A percentile compares a stretch with the other conserved stretches of the same genome.
Conservation (phyloP, 2,329 filamentous ascomycete genomes). For the Fusarium annulatum region DNA sequence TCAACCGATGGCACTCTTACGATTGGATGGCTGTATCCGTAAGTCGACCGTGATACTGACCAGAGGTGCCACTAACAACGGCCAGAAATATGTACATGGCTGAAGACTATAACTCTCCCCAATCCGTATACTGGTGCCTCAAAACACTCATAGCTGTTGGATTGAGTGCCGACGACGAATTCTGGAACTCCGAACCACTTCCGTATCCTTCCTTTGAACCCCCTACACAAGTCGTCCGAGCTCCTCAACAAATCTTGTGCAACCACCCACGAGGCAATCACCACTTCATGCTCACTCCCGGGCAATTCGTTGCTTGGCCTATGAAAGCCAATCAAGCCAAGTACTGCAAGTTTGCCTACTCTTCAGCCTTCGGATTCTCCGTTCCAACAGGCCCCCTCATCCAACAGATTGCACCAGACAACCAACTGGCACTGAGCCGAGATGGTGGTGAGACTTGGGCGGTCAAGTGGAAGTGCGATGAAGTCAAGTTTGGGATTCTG, state of each 20-base stretch:
- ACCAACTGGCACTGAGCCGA: slow-evolving; percentile 44
- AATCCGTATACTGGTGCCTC: slow-evolving; percentile 65
- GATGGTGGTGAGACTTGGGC: slow-evolving; percentile 49
- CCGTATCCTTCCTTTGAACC: slow-evolving; percentile 31
- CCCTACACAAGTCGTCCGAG: slow-evolving; percentile 13
- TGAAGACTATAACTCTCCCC: slow-evolving; percentile 68
- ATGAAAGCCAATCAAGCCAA: slow-evolving; percentile 57
- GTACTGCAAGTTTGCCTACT: slow-evolving; percentile 62
- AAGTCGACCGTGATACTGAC: rapidly evolving
- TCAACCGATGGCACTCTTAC: slow-evolving; percentile 60
- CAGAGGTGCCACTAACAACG: background rate
- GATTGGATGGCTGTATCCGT: slow-evolving; percentile 54
- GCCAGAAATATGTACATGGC: slow-evolving; percentile 62
- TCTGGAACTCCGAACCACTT: slow-evolving; percentile 58
- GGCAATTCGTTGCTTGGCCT: slow-evolving; percentile 53
- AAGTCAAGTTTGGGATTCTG: background rate
- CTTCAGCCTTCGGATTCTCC: slow-evolving; percentile 59
- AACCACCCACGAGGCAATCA: slow-evolving; percentile 49
- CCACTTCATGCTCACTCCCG: slow-evolving; percentile 56
- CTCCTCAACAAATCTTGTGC: slow-evolving; percentile 59
- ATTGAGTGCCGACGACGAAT: slow-evolving; percentile 51
- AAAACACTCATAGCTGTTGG: slow-evolving; percentile 60
- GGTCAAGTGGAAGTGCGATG: slow-evolving; percentile 45
- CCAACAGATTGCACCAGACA: slow-evolving; percentile 51
- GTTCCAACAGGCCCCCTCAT: slow-evolving; percentile 53